A percentile compares a stretch with the other conserved stretches of the same genome.
Evolutionary conservation across 1,284 basidiomycete genomes (phyloP).

Genomic region (Microbotryum violaceum): DNA sequence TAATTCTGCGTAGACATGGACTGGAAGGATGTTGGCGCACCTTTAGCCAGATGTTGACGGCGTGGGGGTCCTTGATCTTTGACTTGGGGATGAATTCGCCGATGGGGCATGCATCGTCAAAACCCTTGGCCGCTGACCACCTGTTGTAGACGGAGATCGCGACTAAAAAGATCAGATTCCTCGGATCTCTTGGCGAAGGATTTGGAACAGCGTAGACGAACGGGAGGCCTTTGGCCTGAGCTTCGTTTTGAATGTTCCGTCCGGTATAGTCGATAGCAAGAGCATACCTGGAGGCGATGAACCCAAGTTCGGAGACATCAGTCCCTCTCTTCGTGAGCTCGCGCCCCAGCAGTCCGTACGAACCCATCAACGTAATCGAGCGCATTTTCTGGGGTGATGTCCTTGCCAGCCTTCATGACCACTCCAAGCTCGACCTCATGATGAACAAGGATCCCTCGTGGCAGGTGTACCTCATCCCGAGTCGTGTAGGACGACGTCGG

Average conservation of each 20-base stretch:
- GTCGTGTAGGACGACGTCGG: slow-evolving; percentile 79
- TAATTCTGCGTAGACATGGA: not conserved
- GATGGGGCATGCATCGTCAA: slow-evolving; percentile 63
- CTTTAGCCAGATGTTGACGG: slow-evolving; percentile 69
- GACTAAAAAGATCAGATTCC: no score
- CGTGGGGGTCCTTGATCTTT: slow-evolving; percentile 61
- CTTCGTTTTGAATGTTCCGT: slow-evolving; percentile 84
- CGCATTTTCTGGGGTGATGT: no score
- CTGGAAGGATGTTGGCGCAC: slow-evolving; percentile 39
- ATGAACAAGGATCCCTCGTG: not conserved
- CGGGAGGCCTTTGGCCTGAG: slow-evolving; percentile 83
- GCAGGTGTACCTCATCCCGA: slow-evolving; percentile 63
- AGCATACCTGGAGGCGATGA: not conserved
- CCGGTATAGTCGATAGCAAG: slow-evolving; percentile 2
- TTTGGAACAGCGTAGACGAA: slow-evolving; percentile 58
- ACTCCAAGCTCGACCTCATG: no score
- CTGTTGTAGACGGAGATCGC: no score
- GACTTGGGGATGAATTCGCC: slow-evolving; percentile 65
- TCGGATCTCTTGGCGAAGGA: no score
- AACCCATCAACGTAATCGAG: no score
- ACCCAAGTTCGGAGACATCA: no score
- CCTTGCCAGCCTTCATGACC: no score
- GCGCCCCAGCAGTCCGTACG: no score
- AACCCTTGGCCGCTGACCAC: slow-evolving; percentile 47
- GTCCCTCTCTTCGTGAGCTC: no score